Evolutionary conservation across 75 land plant genomes (phyloP).

Genomic region (Cunninghamia lanceolata): DNA sequence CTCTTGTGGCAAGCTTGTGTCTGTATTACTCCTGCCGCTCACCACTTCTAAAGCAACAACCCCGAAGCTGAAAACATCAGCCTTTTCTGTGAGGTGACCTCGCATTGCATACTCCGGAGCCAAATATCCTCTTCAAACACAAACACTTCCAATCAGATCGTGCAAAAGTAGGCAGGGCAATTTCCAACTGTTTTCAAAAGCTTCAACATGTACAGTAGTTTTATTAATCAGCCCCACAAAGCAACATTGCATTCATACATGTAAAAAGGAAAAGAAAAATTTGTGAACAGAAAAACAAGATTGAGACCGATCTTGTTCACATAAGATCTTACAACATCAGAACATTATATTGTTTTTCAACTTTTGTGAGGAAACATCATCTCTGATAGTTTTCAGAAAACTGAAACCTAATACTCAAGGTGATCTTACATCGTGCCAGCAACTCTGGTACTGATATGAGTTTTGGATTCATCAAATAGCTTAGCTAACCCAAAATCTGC

Average conservation of each 20-base stretch:
- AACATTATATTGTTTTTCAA: background rate
- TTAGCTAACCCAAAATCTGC: conserved; percentile 97
- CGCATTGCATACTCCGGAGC: conserved; percentile 81
- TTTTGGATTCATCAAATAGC: conserved; percentile 69
- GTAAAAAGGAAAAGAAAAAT: background rate
- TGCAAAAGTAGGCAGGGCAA: background rate
- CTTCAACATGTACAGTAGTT: background rate
- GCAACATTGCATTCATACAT: background rate
- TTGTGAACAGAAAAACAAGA: background rate
- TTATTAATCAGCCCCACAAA: background rate
- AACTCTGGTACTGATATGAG: conserved; percentile 87
- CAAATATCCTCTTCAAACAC: conserved; percentile 52
- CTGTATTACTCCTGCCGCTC: conserved; percentile 48
- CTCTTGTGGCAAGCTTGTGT: conserved; percentile 29
- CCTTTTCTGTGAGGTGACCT: conserved; percentile 69
- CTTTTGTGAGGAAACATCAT: background rate
- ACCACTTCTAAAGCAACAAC: conserved; percentile 54
- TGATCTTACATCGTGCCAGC: conserved; percentile 86
- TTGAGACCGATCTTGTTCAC: background rate
- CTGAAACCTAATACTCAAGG: background rate
- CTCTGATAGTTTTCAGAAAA: background rate
- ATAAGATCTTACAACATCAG: background rate
- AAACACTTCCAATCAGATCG: background rate
- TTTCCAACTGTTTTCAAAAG: background rate
- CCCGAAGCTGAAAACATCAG: conserved; percentile 71